Evolutionary conservation across 371 early-diverging fungal species (phyloP).

Genomic region (Circinella umbellata): DNA sequence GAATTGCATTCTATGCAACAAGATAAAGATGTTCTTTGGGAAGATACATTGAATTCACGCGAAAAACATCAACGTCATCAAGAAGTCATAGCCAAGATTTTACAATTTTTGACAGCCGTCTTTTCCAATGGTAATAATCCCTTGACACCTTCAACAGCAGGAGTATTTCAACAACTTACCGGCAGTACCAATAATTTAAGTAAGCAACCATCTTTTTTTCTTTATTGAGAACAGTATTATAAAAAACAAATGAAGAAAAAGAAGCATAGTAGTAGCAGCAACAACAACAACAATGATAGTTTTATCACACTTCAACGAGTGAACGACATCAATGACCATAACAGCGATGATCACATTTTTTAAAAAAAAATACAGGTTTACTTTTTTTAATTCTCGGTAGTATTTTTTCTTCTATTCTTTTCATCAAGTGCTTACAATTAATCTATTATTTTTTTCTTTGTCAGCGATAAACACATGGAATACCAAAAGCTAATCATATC

Average conservation of each 20-base stretch:
- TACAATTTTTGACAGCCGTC: conserved; percentile 68
- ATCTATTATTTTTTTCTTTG: neutral
- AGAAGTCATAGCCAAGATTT: conserved; percentile 83
- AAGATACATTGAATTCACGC: conserved; percentile 70
- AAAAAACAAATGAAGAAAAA: neutral
- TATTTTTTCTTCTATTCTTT: no score
- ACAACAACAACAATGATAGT: neutral
- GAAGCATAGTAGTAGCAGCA: neutral
- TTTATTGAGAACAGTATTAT: neutral
- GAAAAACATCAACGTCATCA: conserved; percentile 86
- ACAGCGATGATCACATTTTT: no score
- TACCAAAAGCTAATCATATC: neutral
- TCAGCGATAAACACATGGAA: no score
- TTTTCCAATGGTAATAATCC: conserved; percentile 18
- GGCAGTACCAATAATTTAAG: conserved; percentile 11
- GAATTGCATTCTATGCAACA: conserved; percentile 81
- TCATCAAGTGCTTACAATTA: no score
- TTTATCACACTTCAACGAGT: no score
- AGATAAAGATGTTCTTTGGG: conserved; percentile 87
- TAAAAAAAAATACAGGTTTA: no score
- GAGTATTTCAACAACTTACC: no score
- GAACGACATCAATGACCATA: neutral
- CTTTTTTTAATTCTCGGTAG: no score
- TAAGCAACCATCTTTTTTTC: conserved; percentile 7
- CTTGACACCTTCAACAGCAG: no score